Evolutionary conservation across 2,329 filamentous ascomycete genomes (phyloP).

Genomic region (Botrytis sinoallii): DNA sequence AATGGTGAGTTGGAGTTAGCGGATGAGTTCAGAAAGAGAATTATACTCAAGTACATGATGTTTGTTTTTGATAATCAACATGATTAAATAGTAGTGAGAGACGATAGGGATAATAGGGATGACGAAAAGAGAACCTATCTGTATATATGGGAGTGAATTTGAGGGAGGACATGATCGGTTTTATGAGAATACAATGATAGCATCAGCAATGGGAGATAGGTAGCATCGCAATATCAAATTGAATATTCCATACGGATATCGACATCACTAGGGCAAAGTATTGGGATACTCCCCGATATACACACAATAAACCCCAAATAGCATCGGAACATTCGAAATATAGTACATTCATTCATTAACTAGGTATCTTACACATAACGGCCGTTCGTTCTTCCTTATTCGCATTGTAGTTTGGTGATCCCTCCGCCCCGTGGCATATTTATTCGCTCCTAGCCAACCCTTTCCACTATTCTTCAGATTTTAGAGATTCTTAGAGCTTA

Average conservation of each 20-base stretch:
- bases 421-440: background rate
- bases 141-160: background rate
- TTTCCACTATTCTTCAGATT: background rate
- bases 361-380: background rate
- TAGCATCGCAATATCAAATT: background rate
- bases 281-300: background rate
- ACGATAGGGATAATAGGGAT: background rate
- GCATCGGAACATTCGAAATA: background rate
- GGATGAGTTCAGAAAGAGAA: background rate
- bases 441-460: background rate
- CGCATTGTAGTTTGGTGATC: background rate
- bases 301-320: background rate
- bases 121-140: background rate
- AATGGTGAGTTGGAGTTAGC: no score
- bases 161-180: background rate
- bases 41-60: background rate
- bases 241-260: background rate
- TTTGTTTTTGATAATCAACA: background rate
- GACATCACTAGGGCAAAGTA: background rate
- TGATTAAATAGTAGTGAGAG: background rate
- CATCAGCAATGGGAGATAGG: background rate
- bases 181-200: background rate
- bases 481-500: background rate
- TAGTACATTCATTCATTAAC: conserved; percentile 4
- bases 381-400: background rate